Evolutionary conservation across 2,329 filamentous ascomycete species (phyloP).

Genomic region (Fusarium sp.): DNA sequence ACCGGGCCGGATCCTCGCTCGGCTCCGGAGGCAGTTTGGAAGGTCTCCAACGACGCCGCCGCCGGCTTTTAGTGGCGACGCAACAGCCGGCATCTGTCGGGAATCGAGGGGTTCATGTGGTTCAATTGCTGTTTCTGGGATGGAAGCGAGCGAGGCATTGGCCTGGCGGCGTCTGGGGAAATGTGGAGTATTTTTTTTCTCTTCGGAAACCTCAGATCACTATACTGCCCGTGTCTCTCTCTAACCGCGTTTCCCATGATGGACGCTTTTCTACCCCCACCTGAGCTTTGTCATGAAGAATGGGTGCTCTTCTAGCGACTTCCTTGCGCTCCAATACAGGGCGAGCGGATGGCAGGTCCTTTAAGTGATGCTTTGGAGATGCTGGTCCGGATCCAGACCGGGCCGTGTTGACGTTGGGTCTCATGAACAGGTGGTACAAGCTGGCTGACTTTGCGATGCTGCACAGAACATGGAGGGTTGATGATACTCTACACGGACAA

Average conservation of each 20-base stretch:
- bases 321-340: constrained; percentile 15
- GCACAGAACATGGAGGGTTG: neutral
- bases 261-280: constrained; percentile 3
- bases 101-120: constrained; percentile 30
- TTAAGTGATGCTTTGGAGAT: neutral
- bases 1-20: constrained; percentile 34
- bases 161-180: constrained; percentile 19
- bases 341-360: neutral
- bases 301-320: neutral
- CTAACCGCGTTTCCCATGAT: constrained; percentile 5
- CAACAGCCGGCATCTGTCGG: constrained; percentile 35
- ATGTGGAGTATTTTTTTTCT: constrained; percentile 13
- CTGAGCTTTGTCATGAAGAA: constrained; percentile 23
- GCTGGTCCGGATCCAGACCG: constrained; percentile 18
- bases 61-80: constrained; percentile 30
- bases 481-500: neutral
- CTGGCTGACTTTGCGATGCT: neutral
- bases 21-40: constrained; percentile 16
- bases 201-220: neutral
- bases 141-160: neutral
- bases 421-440: neutral
- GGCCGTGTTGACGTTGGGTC: neutral
- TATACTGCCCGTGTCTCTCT: constrained; percentile 7
- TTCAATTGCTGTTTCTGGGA: constrained; percentile 26
- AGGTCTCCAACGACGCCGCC: constrained; percentile 6